Base-by-base conservation (phyloP, 2,329 filamentous ascomycete genomes). In the Dothideomycetidae sp. region DNA sequence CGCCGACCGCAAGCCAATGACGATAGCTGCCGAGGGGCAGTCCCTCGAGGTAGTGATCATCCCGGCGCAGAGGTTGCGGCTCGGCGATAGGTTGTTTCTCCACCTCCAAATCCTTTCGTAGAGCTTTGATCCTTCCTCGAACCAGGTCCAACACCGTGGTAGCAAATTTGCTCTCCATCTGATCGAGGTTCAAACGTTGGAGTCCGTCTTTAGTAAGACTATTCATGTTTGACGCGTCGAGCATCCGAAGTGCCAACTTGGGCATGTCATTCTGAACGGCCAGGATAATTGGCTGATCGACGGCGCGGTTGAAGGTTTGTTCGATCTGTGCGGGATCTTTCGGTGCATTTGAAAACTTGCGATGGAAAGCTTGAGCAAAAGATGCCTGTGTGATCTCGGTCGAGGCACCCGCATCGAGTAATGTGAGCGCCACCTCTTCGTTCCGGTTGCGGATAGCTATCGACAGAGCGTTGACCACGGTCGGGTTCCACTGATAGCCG, bases 251-350 rank as follows among this genome's bases (percentile, higher is more conserved):
- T 1, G 71, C 73, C 4, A 75, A 51, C 1, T 63, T 58, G n/a
- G 59, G 55, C 49, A 75, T 41, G 48, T 71, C 67, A 5, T 54
- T 50, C 58, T 66, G 10, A 3, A 69, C 56, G 2, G 83, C 81
- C 3, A 66, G 41, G 7, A 84, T 62, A 10, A 90, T 58, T 0
- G 83, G 81, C 49, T 88, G 81, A 37, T 71, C 62, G 9, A 69
- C 50, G 1, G 47, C 51, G 4, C 54, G 42, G 3, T 62, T 53
- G 52, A 75, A 81, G 0, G 48, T 26, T 7, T 26, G 21, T n/a
- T 26, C n/a, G 7, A 26, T 26, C 7, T 26, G n/a, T 7, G 7
- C 21, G 7, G 21, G 21, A n/a, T n/a, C n/a, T 26, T 26, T 7
- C n/a, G 21, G n/a, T 7, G 21, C 21, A n/a, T 26, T n/a, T 7